phyloP scores from a whole-genome alignment of 345 rosid species.

The Citrus inodora region DNA sequence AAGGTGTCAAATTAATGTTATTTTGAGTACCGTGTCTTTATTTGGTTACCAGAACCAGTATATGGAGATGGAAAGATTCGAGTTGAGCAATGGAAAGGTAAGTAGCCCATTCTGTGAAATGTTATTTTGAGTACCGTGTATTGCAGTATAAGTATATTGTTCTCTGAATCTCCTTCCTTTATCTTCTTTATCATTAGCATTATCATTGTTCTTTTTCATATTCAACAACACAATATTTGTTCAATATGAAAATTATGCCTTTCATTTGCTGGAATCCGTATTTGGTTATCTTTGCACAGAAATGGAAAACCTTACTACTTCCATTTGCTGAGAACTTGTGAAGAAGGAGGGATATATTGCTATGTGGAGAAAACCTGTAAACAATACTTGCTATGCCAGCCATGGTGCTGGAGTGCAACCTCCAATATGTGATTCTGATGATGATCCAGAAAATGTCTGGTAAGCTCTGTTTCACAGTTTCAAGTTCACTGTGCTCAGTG shows the following conservation, averaged over 20 bases:
- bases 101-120: background rate
- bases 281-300: conserved; percentile 31
- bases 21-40: conserved; percentile 19
- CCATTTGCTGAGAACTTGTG: conserved; percentile 57
- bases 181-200: background rate
- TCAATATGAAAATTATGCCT: background rate
- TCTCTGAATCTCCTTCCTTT: background rate
- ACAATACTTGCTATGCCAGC: conserved; percentile 52
- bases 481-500: background rate
- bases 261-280: conserved; percentile 2
- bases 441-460: conserved; percentile 64
- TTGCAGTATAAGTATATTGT: no score
- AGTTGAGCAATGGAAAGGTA: conserved; percentile 61
- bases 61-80: conserved; percentile 48
- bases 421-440: conserved; percentile 45
- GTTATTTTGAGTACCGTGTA: no score
- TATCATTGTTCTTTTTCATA: background rate
- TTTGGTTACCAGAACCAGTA: conserved; percentile 59
- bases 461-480: conserved; percentile 20
- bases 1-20: conserved; percentile 46
- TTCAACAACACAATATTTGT: background rate
- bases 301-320: conserved; percentile 48
- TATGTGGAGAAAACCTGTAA: conserved; percentile 60
- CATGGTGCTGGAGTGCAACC: conserved; percentile 40
- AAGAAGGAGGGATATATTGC: conserved; percentile 57